Evolutionary conservation across 1,284 basidiomycete genomes (phyloP).

Genomic region (Marasmius tenuissimus): DNA sequence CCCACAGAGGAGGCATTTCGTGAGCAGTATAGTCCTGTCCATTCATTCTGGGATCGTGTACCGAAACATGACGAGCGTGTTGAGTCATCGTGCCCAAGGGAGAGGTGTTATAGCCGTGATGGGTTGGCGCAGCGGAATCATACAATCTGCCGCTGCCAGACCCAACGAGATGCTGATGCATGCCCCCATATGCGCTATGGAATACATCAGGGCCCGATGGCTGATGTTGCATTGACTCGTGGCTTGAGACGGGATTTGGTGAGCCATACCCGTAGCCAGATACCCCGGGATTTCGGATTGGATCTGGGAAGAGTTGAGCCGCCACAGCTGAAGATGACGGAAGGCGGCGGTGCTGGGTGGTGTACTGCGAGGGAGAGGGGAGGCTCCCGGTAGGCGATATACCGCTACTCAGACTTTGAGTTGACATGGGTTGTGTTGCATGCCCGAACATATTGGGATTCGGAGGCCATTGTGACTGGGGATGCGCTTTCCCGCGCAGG

Average conservation of each 20-base stretch:
- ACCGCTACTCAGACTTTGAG: slow-evolving; percentile 23
- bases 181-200: background rate
- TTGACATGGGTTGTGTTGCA: slow-evolving; percentile 25
- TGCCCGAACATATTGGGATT: slow-evolving; percentile 20
- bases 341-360: slow-evolving; percentile 21
- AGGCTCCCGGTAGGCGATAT: slow-evolving; percentile 23
- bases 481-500: background rate
- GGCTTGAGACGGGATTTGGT: background rate
- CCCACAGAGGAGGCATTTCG: slow-evolving; percentile 29
- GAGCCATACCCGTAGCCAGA: background rate
- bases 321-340: slow-evolving; percentile 24
- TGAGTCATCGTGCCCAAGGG: slow-evolving; percentile 9
- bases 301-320: slow-evolving; percentile 5
- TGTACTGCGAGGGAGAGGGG: slow-evolving; percentile 11
- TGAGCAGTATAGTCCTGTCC: slow-evolving; percentile 24
- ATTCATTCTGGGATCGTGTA: slow-evolving; percentile 25
- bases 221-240: background rate
- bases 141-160: slow-evolving; percentile 8
- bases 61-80: slow-evolving; percentile 27
- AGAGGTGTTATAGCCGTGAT: background rate
- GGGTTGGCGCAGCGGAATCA: slow-evolving; percentile 17
- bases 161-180: slow-evolving; percentile 13
- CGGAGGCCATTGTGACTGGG: background rate
- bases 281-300: background rate
- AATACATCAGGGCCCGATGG: background rate